phyloP scores from a whole-genome alignment of 2,329 filamentous ascomycete species.

The Paraphoma chrysanthemicola region DNA sequence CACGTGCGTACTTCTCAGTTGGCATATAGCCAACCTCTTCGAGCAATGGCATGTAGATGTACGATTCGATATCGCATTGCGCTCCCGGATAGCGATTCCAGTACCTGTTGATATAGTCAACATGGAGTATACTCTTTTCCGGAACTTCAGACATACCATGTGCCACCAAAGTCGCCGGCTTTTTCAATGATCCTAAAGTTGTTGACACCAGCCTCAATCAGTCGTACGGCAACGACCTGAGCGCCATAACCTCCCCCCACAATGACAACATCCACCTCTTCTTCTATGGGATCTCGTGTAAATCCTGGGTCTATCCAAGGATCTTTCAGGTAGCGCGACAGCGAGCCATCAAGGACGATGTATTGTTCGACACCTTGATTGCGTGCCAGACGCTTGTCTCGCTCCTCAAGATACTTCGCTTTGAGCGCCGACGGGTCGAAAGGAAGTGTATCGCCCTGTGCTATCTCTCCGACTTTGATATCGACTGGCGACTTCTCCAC shows the following conservation, averaged over 20 bases:
- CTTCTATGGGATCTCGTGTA: constrained; percentile 32
- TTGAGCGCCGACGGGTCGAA: constrained; percentile 35
- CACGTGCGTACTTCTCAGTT: constrained; percentile 56
- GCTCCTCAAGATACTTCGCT: constrained; percentile 36
- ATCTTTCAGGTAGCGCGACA: constrained; percentile 33
- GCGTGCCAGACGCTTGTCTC: constrained; percentile 35
- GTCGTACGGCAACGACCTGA: constrained; percentile 47
- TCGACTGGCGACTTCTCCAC: constrained; percentile 21
- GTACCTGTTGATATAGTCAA: constrained; percentile 36
- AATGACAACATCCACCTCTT: constrained; percentile 42
- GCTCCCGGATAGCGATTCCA: constrained; percentile 50
- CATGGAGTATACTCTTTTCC: background rate
- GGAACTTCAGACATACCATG: constrained; percentile 52
- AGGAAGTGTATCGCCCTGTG: constrained; percentile 19
- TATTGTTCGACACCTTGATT: constrained; percentile 39
- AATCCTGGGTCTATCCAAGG: constrained; percentile 38
- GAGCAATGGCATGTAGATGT: constrained; percentile 38
- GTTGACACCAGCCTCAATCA: constrained; percentile 43
- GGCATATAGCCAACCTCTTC: constrained; percentile 58
- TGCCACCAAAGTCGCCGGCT: constrained; percentile 55
- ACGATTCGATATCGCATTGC: constrained; percentile 37
- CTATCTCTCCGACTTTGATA: constrained; percentile 20
- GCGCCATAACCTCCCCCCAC: constrained; percentile 56
- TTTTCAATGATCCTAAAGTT: constrained; percentile 52
- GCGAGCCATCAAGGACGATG: constrained; percentile 30